Percentiles rank a stretch among this genome's conserved stretches.
Conservation (phyloP, 2,329 filamentous ascomycete species). For the Fusarium udum region DNA sequence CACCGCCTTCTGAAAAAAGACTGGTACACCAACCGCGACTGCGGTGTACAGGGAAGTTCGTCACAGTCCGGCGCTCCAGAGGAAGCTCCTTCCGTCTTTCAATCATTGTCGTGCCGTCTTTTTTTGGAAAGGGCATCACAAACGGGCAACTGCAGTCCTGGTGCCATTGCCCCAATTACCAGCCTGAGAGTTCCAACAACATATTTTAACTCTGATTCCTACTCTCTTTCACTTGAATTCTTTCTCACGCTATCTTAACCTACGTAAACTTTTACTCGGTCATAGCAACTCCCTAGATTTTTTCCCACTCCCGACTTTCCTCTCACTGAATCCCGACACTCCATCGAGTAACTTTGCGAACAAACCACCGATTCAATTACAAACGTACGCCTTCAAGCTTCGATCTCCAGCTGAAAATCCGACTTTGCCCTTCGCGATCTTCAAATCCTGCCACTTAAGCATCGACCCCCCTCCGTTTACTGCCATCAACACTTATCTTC, state of each 20-base stretch:
- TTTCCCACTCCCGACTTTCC: background rate
- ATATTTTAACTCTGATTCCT: background rate
- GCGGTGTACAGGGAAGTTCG: slow-evolving; percentile 29
- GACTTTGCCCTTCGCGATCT: background rate
- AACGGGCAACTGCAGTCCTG: slow-evolving; percentile 2
- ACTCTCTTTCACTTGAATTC: background rate
- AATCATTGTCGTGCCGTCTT: slow-evolving; percentile 26
- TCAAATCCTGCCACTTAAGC: background rate
- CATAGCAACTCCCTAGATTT: background rate
- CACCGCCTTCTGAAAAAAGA: slow-evolving; percentile 14
- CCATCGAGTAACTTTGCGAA: background rate
- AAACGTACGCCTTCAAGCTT: background rate
- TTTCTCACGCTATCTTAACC: background rate
- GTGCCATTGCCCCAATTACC: background rate
- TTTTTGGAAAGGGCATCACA: slow-evolving; percentile 17
- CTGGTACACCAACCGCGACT: background rate
- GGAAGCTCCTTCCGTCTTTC: slow-evolving; percentile 21
- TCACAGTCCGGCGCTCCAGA: slow-evolving; percentile 14
- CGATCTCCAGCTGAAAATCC: background rate
- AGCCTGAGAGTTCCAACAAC: background rate
- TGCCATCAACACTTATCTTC: background rate
- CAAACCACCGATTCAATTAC: background rate
- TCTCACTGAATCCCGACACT: background rate
- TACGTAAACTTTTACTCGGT: background rate
- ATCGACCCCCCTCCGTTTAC: background rate